Base-by-base conservation (phyloP, 257 asterid species). In the Ocimum tenuiflorum region DNA sequence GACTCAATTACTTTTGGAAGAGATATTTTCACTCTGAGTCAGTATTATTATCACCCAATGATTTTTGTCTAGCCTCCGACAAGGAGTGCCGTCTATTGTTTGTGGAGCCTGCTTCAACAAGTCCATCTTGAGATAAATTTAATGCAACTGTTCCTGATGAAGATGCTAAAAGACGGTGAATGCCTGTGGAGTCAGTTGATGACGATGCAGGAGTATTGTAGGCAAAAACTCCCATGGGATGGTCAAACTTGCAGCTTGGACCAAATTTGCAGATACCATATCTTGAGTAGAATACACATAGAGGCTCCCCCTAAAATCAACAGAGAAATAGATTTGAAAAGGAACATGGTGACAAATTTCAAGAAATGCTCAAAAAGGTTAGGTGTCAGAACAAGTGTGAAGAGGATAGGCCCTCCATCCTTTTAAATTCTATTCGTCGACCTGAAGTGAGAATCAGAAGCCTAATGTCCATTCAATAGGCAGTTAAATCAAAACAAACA, bases 211-310 rank as follows among this genome's bases (percentile, higher is more conserved):
- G 82, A 0, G 84, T 68, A 63, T 82, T 79, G 79, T 86, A 84
- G 8, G 89, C 74, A 68, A 82, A 79, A 64, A 81, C 95, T 61
- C 84, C 80, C 97, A 90, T 90, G 9, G 99, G 97, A 77, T 90
- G 99, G 83, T 94, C 95, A 81, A 85, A 94, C 80, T 90, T 94
- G 96, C 99, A 94, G 82, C 95, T 88, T 69, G 96, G 96, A 55
- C 97, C 99, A 79, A 90, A 94, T 74, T 94, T 94, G 89, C 99
- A 94, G 69, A 85, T 94, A 68, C 99, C 97, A 71, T 86, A 94
- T 58, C 92, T 81, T 69, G 99, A 86, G 29, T 48, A 82, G 86
- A n/a, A n/a, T n/a, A n/a, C n/a, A n/a, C n/a, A n/a, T n/a, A n/a
- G n/a, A 54, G 95, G 89, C 77, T 88, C 97, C 74, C 96, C 99